Evolutionary conservation across 139 green algal genomes (phyloP), one percentile per base, ranked within the genome.

Genomic region (Ulvella scutata): DNA sequence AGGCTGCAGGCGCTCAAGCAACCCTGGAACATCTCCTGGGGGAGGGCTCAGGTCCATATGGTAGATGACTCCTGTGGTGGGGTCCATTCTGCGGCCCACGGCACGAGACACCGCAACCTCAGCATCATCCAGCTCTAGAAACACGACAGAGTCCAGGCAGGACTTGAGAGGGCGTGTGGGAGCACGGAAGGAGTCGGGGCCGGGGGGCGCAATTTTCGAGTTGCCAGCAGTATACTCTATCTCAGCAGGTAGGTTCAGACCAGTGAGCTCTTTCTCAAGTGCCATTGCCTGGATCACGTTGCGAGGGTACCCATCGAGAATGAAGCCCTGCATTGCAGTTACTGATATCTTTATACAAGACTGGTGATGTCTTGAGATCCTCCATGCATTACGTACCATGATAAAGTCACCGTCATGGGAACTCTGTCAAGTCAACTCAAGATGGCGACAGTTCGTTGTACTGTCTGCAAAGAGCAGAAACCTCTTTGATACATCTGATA

Each of bases 31-130:
- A 61, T 89, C 84, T 13, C 73, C 43, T 0, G 89, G 85, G 3
- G 89, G 89, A 20, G 86, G 85, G 72, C 87, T 81, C 61, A 88
- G 88, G 60, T 92, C 86, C 40, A 92, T 61, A 72, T 94, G 89
- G 81, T 92, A 94, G 37, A 90, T 78, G 0, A 44, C 72, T 26
- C 87, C 86, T 67, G 86, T 89, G 35, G 62, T 35, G 21, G 79
- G 75, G 76, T 87, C 79, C 37, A 85, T 76, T 13, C 81, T 62
- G 29, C 78, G 43, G 13, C 80, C 79, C 4, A 81, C 29, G 4
- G 79, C 84, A 6, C 83, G 77, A 59, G 81, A 80, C 37, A 85
- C 38, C 3, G 51, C 76, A 35, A 74, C 37, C 17, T 51, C 59
- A 38, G 79, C 74, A 43, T 79, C 29, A 23, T 35, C 26, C 43